phyloP scores from a whole-genome alignment of 208 protist species.

The Trypanosomatidae sp. region DNA sequence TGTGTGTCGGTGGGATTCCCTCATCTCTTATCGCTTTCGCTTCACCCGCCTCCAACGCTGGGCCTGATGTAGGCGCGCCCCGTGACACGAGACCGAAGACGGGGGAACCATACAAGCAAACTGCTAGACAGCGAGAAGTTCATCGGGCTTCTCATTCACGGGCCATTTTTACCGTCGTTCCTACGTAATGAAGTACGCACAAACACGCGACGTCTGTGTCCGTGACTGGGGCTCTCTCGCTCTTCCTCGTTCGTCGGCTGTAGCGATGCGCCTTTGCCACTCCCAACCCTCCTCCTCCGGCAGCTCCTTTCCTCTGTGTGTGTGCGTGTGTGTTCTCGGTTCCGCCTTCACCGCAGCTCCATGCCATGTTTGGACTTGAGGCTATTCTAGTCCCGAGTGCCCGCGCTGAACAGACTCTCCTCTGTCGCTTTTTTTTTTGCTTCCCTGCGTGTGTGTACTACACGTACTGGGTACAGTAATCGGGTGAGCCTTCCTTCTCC shows the following conservation, averaged over 20 bases:
- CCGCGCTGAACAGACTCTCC: background rate
- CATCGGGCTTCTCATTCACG: background rate
- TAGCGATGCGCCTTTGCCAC: background rate
- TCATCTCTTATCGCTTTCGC: background rate
- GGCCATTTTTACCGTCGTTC: background rate
- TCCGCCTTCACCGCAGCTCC: background rate
- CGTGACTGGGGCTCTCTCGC: background rate
- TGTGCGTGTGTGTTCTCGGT: background rate
- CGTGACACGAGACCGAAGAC: background rate
- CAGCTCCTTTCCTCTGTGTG: background rate
- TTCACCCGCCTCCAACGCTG: background rate
- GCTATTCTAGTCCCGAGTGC: background rate
- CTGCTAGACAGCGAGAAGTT: background rate
- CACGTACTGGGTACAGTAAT: background rate
- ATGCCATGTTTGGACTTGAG: background rate
- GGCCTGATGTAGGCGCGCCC: background rate
- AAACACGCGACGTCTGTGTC: background rate
- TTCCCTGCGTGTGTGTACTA: background rate
- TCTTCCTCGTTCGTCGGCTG: background rate
- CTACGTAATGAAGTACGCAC: background rate
- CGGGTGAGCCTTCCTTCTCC: background rate
- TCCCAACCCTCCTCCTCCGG: background rate
- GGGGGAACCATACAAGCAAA: background rate
- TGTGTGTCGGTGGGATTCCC: constrained; percentile 7
- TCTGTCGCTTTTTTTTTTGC: no score